Conservation (phyloP, 148 eudicot genomes). For the Mesembryanthemum crystallinum region DNA sequence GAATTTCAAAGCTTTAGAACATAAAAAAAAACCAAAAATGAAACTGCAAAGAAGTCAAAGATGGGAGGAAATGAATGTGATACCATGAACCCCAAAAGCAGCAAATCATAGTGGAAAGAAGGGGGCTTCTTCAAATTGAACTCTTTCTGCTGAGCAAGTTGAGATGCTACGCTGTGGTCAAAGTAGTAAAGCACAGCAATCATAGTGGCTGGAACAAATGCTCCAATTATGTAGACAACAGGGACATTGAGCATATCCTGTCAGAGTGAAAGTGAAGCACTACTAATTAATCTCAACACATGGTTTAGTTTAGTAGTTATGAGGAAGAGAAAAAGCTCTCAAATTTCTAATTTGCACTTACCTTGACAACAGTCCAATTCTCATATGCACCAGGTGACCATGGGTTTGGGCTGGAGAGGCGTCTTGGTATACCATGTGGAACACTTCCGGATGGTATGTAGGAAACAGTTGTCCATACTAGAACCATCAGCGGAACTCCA, state of each 20-base stretch:
- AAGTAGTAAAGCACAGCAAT: conserved; percentile 92
- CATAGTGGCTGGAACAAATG: conserved; percentile 91
- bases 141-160: conserved; percentile 91
- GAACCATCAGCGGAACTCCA: conserved; percentile 93
- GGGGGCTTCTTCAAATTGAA: conserved; percentile 81
- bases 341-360: conserved; percentile 10
- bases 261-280: conserved; percentile 19
- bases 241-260: conserved; percentile 91
- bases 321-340: neutral
- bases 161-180: conserved; percentile 96
- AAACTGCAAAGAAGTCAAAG: neutral
- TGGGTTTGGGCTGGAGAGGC: conserved; percentile 89
- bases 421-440: conserved; percentile 78
- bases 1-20: neutral
- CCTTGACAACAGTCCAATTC: conserved; percentile 89
- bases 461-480: conserved; percentile 77
- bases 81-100: conserved; percentile 86
- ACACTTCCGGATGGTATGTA: conserved; percentile 72
- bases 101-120: conserved; percentile 85
- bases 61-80: neutral
- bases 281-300: neutral
- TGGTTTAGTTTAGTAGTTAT: neutral
- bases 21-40: neutral
- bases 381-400: conserved; percentile 95
- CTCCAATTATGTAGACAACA: conserved; percentile 71